Evolutionary conservation across 2,329 filamentous ascomycete species (phyloP).

Genomic region (Verticillium albo-atrum): DNA sequence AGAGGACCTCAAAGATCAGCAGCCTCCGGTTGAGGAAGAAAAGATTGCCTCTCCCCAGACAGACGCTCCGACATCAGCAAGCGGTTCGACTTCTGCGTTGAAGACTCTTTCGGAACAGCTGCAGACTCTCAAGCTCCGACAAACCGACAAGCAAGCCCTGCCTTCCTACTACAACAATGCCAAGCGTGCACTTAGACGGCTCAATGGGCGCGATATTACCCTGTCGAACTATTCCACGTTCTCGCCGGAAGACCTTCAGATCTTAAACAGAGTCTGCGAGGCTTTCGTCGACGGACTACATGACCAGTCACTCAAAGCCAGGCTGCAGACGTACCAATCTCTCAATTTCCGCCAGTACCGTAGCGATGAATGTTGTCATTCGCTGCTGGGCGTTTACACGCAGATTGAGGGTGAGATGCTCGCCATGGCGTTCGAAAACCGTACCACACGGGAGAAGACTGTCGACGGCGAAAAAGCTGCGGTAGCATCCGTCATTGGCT

Average conservation of each 20-base stretch:
- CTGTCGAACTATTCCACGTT: constrained; percentile 41
- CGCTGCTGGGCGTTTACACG: constrained; percentile 47
- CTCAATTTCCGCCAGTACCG: constrained; percentile 29
- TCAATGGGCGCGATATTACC: constrained; percentile 46
- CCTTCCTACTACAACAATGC: constrained; percentile 41
- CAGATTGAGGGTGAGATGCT: constrained; percentile 55
- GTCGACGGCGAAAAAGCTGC: constrained; percentile 30
- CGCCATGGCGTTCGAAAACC: constrained; percentile 39
- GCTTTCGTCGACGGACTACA: constrained; percentile 52
- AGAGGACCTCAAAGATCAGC: neutral
- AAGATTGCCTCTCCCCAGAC: neutral
- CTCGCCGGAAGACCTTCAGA: constrained; percentile 35
- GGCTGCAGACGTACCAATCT: constrained; percentile 42
- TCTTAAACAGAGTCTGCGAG: constrained; percentile 47
- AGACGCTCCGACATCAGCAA: neutral
- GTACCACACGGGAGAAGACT: constrained; percentile 27
- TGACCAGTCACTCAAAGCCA: constrained; percentile 38
- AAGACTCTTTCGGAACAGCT: constrained; percentile 17
- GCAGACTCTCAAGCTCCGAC: constrained; percentile 28
- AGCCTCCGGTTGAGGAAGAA: neutral
- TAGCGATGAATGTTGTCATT: constrained; percentile 16
- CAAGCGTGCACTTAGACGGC: constrained; percentile 43
- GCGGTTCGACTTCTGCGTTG: neutral
- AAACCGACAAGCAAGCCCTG: constrained; percentile 35
- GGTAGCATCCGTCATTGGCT: constrained; percentile 33